Evolutionary conservation across 208 protist genomes (phyloP), one percentile per base, ranked within the genome.

Genomic region (Acanthamoeba polyphaga): DNA sequence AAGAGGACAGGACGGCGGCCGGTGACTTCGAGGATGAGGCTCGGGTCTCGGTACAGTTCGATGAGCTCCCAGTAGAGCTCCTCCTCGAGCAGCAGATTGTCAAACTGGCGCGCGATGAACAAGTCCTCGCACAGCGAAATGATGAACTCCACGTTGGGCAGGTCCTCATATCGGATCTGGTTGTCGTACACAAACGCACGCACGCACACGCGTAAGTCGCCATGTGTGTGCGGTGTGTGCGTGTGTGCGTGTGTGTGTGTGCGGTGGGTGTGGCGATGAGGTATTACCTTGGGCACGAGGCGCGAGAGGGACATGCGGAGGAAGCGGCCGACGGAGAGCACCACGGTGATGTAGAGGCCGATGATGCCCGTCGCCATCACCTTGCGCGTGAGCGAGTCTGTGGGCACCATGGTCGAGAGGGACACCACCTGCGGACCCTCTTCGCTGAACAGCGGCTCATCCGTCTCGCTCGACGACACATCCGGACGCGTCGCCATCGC

Each of bases 41-140:
- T 8, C 10, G 96, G 85, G 70, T 95, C 66, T 74, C 96, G 94
- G 46, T 96, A 97, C 32, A 96, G 68, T 87, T 97, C 94, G 55
- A 97, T 96, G 32, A 97, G 92, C 72, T 97, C 95, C 13, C 74
- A 60, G 58, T 96, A 97, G 34, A 97, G 87, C 60, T 96, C 88
- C 84, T 97, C 96, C 53, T 97, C 96, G 4, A 97, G 27, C 22
- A 93, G 17, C 24, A 97, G 43, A 84, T 96, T 95, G 24, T 76
- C 87, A 72, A 94, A 94, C 74, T 96, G 78, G 58, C 96, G 68
- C 10, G 96, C 96, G 46, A 96, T 95, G 49, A 96, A 96, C 5
- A 97, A 38, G 76, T 97, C 96, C 60, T 97, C 74, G 66, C 74
- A 95, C 15, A 90, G 82, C 9, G 24, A 46, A 12, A 93, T 22